Conservation (phyloP, 345 rosid species). For the Fremontodendron californicum region DNA sequence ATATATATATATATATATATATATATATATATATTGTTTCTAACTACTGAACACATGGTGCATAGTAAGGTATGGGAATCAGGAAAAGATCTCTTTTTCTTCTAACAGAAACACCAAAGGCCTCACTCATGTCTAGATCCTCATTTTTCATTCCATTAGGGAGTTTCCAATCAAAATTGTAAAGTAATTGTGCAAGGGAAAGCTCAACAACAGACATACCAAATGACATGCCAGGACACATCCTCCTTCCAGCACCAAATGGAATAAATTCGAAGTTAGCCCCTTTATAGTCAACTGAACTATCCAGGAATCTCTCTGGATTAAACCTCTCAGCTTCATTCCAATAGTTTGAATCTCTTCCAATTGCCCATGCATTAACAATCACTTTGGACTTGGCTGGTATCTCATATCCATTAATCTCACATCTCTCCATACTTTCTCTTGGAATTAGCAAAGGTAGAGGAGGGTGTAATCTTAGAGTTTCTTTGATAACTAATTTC, state of each 20-base stretch:
- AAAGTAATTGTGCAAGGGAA: background rate
- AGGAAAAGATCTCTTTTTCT: background rate
- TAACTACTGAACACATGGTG: background rate
- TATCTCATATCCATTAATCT: background rate
- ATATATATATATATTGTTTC: too few species aligned
- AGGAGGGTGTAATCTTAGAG: background rate
- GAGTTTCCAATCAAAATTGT: conserved; percentile 1
- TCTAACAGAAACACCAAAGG: background rate
- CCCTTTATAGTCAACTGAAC: background rate
- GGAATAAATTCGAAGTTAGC: background rate
- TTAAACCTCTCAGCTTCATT: background rate
- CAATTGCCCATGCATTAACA: conserved; percentile 5
- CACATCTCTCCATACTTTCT: background rate
- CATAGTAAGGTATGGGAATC: background rate
- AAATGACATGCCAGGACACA: background rate
- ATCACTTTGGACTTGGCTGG: conserved; percentile 2
- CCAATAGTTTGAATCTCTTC: background rate
- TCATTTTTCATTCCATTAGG: background rate
- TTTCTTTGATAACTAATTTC: conserved; percentile 8
- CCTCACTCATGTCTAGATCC: background rate
- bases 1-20: too few species aligned
- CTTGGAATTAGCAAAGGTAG: background rate
- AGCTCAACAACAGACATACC: background rate
- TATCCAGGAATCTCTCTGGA: background rate
- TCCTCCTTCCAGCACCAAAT: conserved; percentile 9